Base-by-base conservation (phyloP, 2,329 filamentous ascomycete genomes). In the Diaporthe sp. region DNA sequence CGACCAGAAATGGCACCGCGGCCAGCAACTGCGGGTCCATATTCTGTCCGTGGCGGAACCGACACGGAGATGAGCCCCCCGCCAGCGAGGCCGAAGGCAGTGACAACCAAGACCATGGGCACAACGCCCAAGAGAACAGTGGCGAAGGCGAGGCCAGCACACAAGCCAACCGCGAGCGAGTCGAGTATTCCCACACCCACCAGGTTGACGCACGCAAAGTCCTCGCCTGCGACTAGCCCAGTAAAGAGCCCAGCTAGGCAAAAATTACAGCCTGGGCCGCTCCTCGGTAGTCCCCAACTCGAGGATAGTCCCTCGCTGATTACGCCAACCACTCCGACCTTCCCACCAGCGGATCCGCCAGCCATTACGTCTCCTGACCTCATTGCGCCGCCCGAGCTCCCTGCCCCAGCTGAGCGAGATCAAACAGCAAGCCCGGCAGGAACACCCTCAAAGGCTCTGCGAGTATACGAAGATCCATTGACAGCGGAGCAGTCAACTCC, bases 401-500 rank as follows among this genome's bases (percentile, higher is more conserved):
- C 61, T 30, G 55, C 40, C 19, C 28, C 55, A 17, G 28, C 40
- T 12, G 66, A 58, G 22, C 71, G 28, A 74, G 58, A 66, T 69
- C 25, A 74, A 67, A 25, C 57, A 64, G 55, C 58, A 25, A 72
- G 58, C 60, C 72, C 72, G 2, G 54, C 76, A 1, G 75, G 77
- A 55, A 82, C 83, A 0, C 82, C 84, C 4, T 81, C 83, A 4
- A 84, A 83, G 58, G 78, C 84, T 2, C 79, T 91, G 19, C 86
- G 90, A 77, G 90, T 92, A 0, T 92, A 91, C 76, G 91, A 92
- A 78, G 91, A 93, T 76, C 91, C 91, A 1, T 89, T 91, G 75
- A 87, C 86, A 52, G 85, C 85, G 38, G 85, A 88, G 30, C 84
- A 88, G 61, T 74, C 72, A 47, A 66, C 67, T 17, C 47, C 72